A percentile compares a stretch with the other conserved stretches of the same genome.
These are phyloP conservation scores for Oryza australiensis DNA, from an alignment of 176 grass and related monocot species.

Conservation along the genomic window DNA sequence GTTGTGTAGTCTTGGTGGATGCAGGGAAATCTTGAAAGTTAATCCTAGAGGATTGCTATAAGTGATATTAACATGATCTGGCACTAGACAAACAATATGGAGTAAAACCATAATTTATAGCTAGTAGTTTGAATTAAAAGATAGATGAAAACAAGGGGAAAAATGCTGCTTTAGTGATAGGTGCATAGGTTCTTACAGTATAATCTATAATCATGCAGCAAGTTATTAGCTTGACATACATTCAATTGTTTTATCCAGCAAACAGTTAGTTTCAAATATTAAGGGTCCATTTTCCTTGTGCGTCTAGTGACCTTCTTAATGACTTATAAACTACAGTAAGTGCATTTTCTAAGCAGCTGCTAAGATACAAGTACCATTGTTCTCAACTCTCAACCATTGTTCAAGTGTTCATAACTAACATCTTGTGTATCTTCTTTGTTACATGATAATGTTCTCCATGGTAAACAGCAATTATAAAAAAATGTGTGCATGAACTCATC, in stretches of 20 bases:
- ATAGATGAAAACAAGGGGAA: background rate
- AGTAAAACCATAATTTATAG: background rate
- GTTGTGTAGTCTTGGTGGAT: background rate
- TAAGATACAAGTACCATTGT: background rate
- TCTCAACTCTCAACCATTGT: background rate
- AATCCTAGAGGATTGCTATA: background rate
- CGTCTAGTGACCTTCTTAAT: background rate
- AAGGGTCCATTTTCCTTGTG: background rate
- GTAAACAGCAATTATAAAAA: background rate
- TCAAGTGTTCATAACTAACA: background rate
- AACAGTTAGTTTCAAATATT: background rate
- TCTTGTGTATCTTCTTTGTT: conserved; percentile 6
- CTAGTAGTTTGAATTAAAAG: background rate
- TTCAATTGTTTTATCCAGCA: background rate
- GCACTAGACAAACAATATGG: background rate
- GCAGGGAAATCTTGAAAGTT: background rate
- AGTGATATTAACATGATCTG: background rate
- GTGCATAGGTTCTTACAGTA: background rate
- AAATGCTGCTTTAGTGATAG: background rate
- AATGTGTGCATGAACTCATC: background rate
- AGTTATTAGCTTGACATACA: background rate
- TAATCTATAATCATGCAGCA: background rate
- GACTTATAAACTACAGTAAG: background rate
- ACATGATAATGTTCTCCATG: background rate
- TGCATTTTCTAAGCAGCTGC: background rate